Base-by-base conservation (phyloP, 352 stramenopile species). In the Phytophthora pinifolia region DNA sequence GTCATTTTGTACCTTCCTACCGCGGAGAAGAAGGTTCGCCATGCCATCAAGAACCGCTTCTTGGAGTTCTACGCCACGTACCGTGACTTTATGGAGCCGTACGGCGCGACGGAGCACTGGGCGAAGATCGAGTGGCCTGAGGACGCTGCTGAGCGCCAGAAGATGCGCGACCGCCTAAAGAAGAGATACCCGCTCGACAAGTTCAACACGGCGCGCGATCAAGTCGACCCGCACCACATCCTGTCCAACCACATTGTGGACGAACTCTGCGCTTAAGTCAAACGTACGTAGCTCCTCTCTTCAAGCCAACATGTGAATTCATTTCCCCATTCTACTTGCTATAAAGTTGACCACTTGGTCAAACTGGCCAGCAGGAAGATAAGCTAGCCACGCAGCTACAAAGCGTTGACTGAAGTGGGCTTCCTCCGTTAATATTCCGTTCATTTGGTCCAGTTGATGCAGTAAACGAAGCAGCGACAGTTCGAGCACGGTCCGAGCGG, bases 1-100 rank as follows among this genome's bases (percentile, higher is more conserved):
- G 91, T 99, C 39, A 99, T 99, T 43, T 83, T 99, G 72, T 99
- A 98, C 68, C 71, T 99, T 17, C 69, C 80, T 37, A 83, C 95
- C 41, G 72, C 88, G 13, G 72, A 92, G 32, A 68, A 69, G 30
- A 62, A 67, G 33, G 57, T 64, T 30, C 79, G 79, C 15, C 31
- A 59, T 20, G 81, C 86, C 3, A 98, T 99, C 46, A 96, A 86
- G 25, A 58, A 94, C 22, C 70, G 81, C 20, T 99, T 99, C 58
- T 73, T 89, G 48, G 69, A 91, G 43, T 99, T 99, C 65, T 96
- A 96, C 56, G 74, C 86, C 30, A 72, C 94, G 38, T 86, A 98
- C 30, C 73, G 86, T 29, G 74, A 91, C 36, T 81, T 98, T 29
- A 96, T 94, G 70, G 80, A 92, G 39, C 82, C 83, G 29, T 97